phyloP scores from a whole-genome alignment of 441 rosid genomes.

The Populus hybrid region DNA sequence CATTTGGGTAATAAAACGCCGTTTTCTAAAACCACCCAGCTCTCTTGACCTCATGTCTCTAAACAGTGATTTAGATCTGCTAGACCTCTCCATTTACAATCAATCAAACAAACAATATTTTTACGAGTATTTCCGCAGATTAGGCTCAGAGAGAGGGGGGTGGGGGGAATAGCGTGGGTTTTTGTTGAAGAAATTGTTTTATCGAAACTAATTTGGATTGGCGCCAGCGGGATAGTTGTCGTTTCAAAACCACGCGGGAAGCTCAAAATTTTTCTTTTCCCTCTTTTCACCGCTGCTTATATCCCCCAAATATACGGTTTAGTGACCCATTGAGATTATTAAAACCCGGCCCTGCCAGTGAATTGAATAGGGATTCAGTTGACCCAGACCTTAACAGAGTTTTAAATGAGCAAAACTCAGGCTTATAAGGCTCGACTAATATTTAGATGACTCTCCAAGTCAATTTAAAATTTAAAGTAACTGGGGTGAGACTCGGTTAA shows the following conservation, averaged over 20 bases:
- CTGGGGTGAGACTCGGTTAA: fast-evolving
- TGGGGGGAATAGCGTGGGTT: background rate
- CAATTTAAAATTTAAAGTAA: fast-evolving
- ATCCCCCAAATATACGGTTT: too few relatives aligned
- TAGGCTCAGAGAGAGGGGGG: background rate
- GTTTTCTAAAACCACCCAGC: conserved; percentile 64
- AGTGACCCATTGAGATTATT: too few relatives aligned
- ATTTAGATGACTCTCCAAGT: too few relatives aligned
- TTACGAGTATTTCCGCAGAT: conserved; percentile 1
- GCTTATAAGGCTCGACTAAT: too few relatives aligned
- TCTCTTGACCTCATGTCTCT: conserved; percentile 56
- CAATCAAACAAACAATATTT: background rate
- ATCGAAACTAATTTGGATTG: conserved; percentile 22
- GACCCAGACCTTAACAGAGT: too few relatives aligned
- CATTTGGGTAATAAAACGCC: conserved; percentile 39
- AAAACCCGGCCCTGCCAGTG: fast-evolving
- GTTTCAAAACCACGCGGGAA: conserved; percentile 30
- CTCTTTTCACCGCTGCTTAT: background rate
- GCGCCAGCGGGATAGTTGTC: conserved; percentile 15
- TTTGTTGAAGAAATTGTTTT: background rate
- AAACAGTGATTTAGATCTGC: conserved; percentile 8
- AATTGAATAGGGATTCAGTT: too few relatives aligned
- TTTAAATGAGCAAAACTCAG: too few relatives aligned
- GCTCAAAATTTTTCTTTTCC: conserved; percentile 14
- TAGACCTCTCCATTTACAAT: background rate